Evolutionary conservation across 169 alveolate species (phyloP).

Genomic region (Ichthyophthirius multifiliis): DNA sequence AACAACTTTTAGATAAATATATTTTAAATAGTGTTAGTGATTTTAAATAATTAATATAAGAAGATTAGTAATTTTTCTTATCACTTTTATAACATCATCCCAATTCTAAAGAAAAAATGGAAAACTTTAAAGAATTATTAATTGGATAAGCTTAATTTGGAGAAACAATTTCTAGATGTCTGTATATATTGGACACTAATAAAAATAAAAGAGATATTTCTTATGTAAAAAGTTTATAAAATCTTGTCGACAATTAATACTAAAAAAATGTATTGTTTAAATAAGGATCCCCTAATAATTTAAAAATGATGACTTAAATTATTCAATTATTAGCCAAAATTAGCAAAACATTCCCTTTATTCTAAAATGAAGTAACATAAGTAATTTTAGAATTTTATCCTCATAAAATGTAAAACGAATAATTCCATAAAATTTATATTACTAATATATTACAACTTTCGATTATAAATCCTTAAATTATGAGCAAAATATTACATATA

Average conservation of each 20-base stretch:
- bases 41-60: neutral
- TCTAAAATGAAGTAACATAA: neutral
- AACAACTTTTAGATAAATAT: neutral
- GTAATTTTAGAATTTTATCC: neutral
- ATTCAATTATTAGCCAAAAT: neutral
- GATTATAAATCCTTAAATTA: neutral
- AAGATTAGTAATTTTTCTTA: neutral
- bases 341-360: neutral
- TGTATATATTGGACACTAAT: neutral
- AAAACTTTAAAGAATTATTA: neutral
- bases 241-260: neutral
- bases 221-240: neutral
- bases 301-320: neutral
- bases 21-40: neutral
- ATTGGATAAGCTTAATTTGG: neutral
- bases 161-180: neutral
- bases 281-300: neutral
- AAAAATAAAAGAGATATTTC: neutral
- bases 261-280: slow-evolving; percentile 1
- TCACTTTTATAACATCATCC: neutral
- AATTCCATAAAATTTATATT: slow-evolving; percentile 4
- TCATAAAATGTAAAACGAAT: neutral
- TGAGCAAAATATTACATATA: neutral
- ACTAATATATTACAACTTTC: neutral
- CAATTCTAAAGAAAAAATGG: slow-evolving; percentile 5